phyloP scores from a whole-genome alignment of 2,329 filamentous ascomycete species.

The Aphanoascus verrucosus region DNA sequence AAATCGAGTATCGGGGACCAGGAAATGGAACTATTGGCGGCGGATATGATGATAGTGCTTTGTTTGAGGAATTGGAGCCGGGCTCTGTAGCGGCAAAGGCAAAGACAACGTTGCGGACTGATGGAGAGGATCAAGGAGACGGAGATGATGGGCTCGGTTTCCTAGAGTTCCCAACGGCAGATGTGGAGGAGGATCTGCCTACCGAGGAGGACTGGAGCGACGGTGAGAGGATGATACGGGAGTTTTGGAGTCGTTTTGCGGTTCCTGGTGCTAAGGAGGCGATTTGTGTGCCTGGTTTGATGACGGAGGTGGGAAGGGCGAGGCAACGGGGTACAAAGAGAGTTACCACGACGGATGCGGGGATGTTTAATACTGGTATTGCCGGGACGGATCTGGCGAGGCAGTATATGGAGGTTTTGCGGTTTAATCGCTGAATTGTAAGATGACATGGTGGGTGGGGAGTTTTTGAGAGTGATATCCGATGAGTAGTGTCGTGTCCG shows the following conservation, averaged over 20 bases:
- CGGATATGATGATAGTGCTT: background rate
- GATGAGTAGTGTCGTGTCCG: background rate
- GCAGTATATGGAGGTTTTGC: slow-evolving; percentile 38
- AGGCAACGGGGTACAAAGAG: slow-evolving; percentile 5
- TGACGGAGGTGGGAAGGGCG: slow-evolving; percentile 28
- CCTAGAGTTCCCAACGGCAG: background rate
- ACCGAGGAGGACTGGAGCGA: slow-evolving; percentile 29
- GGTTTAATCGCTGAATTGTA: slow-evolving; percentile 30
- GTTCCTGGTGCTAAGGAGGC: slow-evolving; percentile 32
- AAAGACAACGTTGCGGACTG: background rate
- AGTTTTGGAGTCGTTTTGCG: slow-evolving; percentile 33
- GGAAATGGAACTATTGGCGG: background rate
- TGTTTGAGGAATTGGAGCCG: background rate
- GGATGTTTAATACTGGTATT: slow-evolving; percentile 16
- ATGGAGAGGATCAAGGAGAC: background rate
- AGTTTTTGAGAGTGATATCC: background rate
- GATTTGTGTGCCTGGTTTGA: slow-evolving; percentile 33
- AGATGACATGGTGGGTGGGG: background rate
- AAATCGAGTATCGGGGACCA: slow-evolving; percentile 35
- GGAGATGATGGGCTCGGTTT: background rate
- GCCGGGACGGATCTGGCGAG: slow-evolving; percentile 33
- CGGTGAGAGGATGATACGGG: slow-evolving; percentile 31
- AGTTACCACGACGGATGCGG: slow-evolving; percentile 18
- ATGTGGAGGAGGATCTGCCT: slow-evolving; percentile 12
- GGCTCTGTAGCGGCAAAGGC: background rate